Percentiles rank a stretch among this genome's conserved stretches.
These are phyloP conservation scores for Caloboletus inedulis DNA, from an alignment of 1,284 basidiomycete genomes.

Conservation along the genomic window DNA sequence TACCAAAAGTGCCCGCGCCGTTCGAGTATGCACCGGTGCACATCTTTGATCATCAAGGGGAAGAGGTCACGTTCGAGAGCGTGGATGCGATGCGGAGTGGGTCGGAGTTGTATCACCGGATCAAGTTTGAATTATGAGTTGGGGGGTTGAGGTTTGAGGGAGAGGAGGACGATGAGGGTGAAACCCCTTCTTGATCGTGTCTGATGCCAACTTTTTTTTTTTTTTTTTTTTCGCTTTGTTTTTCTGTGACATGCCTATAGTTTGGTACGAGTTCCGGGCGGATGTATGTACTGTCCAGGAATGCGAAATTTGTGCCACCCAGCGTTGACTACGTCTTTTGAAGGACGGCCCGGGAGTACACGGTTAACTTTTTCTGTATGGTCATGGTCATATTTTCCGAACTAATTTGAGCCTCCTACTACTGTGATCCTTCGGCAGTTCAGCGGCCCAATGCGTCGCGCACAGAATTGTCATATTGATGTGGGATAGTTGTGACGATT, in stretches of 20 bases:
- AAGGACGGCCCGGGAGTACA: not conserved
- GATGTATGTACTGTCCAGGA: not conserved
- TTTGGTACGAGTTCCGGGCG: not conserved
- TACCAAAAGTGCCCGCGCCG: conserved; percentile 41
- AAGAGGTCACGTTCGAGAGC: conserved; percentile 27
- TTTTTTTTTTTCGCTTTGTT: too few relatives aligned
- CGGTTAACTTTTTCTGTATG: not conserved
- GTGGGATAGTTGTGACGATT: too few relatives aligned
- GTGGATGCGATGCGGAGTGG: conserved; percentile 42
- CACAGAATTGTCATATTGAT: too few relatives aligned
- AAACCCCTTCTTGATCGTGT: too few relatives aligned
- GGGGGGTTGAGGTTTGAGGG: too few relatives aligned
- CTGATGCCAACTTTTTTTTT: too few relatives aligned
- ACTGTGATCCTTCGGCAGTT: too few relatives aligned
- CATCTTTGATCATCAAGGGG: conserved; percentile 39
- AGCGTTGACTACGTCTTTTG: not conserved
- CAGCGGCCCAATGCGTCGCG: too few relatives aligned
- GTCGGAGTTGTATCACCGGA: conserved; percentile 43
- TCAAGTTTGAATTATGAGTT: conserved; percentile 34
- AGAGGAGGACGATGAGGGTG: too few relatives aligned
- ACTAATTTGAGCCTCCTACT: too few relatives aligned
- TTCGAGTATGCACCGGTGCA: conserved; percentile 42
- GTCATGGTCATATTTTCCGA: too few relatives aligned
- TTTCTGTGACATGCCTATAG: not conserved
- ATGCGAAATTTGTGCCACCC: not conserved